Conservation (phyloP, 768 basidiomycete species). For the Collybia sordida region DNA sequence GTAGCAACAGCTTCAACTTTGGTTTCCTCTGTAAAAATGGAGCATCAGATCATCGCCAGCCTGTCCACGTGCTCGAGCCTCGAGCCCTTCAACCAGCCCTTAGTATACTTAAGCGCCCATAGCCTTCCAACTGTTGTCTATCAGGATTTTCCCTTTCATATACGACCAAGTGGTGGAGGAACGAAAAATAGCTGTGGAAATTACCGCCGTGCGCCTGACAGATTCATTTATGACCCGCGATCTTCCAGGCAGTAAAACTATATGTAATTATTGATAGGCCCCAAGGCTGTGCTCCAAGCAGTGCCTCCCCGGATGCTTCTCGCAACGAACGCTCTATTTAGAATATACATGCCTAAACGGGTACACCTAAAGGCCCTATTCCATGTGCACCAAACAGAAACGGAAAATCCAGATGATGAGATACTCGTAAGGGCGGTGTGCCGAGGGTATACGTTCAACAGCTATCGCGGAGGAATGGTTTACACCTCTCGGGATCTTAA, state of each 20-base stretch:
- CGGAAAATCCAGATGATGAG: too few relatives aligned
- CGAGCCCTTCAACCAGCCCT: conserved; percentile 3
- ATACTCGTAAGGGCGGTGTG: too few relatives aligned
- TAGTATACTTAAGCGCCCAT: conserved; percentile 4
- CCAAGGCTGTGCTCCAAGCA: conserved; percentile 16
- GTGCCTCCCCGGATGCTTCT: conserved; percentile 1
- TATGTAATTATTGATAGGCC: conserved; percentile 8
- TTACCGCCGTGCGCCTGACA: neutral
- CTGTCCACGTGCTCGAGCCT: neutral
- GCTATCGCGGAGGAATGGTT: too few relatives aligned
- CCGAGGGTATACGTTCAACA: too few relatives aligned
- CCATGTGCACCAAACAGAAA: too few relatives aligned
- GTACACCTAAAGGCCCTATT: neutral
- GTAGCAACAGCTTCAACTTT: too few relatives aligned
- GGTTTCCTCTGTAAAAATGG: conserved; percentile 8
- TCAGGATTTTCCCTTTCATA: too few relatives aligned
- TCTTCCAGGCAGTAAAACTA: neutral
- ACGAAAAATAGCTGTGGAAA: too few relatives aligned
- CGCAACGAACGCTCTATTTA: neutral
- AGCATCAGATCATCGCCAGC: conserved; percentile 20
- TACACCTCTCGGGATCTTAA: too few relatives aligned
- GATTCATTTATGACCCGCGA: neutral
- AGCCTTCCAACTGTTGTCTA: too few relatives aligned
- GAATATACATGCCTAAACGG: neutral
- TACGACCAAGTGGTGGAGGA: too few relatives aligned